Evolutionary conservation across 2,329 filamentous ascomycete genomes (phyloP).

Genomic region (Penicillium fuscoglaucum): DNA sequence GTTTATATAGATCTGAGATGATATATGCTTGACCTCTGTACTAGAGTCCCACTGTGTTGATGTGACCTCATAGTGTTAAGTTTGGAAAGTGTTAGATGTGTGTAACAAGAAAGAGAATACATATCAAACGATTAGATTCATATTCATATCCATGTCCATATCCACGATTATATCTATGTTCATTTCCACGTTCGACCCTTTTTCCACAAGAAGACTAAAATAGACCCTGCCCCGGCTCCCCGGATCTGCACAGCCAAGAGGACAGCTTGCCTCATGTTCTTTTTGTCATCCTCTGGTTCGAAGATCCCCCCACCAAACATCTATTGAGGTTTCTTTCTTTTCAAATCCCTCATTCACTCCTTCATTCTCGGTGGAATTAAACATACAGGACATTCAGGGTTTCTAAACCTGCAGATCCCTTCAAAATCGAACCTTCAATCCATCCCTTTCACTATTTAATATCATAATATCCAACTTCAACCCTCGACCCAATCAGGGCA

Average conservation of each 20-base stretch:
- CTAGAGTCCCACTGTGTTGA: neutral
- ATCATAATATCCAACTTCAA: constrained; percentile 2
- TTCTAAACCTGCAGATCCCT: neutral
- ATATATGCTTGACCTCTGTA: neutral
- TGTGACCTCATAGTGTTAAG: neutral
- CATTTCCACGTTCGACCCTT: neutral
- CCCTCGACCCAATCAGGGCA: constrained; percentile 1
- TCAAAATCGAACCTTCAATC: neutral
- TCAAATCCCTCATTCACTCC: constrained; percentile 18
- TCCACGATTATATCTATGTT: no score
- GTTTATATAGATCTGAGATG: neutral
- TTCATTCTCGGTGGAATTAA: neutral
- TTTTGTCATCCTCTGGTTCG: constrained; percentile 7
- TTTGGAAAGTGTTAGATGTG: neutral
- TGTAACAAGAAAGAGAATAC: neutral
- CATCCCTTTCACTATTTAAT: constrained; percentile 3
- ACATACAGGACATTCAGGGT: neutral
- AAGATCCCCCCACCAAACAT: constrained; percentile 6
- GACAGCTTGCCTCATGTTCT: constrained; percentile 14
- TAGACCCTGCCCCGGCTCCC: neutral
- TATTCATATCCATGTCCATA: neutral
- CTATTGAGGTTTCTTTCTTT: constrained; percentile 9
- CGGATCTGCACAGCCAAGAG: constrained; percentile 15
- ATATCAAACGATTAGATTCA: neutral
- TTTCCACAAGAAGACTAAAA: neutral